These are phyloP conservation scores for Karstenula rhodostoma DNA, from an alignment of 2,329 filamentous ascomycete species.

Conservation along the genomic window DNA sequence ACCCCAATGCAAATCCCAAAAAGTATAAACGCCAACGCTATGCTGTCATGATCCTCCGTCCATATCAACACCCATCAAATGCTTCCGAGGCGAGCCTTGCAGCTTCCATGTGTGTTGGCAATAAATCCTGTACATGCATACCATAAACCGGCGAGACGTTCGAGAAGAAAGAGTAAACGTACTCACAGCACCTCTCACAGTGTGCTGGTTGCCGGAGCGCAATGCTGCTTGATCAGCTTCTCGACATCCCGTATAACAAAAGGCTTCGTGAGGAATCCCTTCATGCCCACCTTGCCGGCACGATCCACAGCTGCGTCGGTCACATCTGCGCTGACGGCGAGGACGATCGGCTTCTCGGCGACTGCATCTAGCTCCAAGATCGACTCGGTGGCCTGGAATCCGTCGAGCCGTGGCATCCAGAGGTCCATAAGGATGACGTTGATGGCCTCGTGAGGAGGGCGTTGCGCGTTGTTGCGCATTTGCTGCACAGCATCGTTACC, in stretches of 20 bases:
- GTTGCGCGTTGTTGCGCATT: constrained; percentile 56
- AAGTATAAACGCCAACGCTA: constrained; percentile 20
- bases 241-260: constrained; percentile 70
- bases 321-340: constrained; percentile 73
- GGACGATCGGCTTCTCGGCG: constrained; percentile 53
- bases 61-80: neutral
- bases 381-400: constrained; percentile 71
- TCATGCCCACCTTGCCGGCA: constrained; percentile 70
- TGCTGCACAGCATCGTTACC: constrained; percentile 72
- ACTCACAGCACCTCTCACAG: neutral
- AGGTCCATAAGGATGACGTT: constrained; percentile 77
- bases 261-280: constrained; percentile 73
- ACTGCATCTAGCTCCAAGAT: constrained; percentile 65
- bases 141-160: neutral
- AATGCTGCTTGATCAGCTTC: constrained; percentile 63
- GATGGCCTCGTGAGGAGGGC: constrained; percentile 51
- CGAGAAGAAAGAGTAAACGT: neutral
- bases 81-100: neutral
- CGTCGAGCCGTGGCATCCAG: constrained; percentile 79
- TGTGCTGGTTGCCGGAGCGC: constrained; percentile 29
- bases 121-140: neutral
- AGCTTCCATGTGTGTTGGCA: neutral
- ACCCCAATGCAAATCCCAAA: neutral
- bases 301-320: constrained; percentile 69
- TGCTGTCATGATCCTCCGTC: constrained; percentile 12